Evolutionary conservation across 192 early-diverging fungal genomes (phyloP), one percentile per base, ranked within the genome.

Genomic region (Linnemannia elongata): DNA sequence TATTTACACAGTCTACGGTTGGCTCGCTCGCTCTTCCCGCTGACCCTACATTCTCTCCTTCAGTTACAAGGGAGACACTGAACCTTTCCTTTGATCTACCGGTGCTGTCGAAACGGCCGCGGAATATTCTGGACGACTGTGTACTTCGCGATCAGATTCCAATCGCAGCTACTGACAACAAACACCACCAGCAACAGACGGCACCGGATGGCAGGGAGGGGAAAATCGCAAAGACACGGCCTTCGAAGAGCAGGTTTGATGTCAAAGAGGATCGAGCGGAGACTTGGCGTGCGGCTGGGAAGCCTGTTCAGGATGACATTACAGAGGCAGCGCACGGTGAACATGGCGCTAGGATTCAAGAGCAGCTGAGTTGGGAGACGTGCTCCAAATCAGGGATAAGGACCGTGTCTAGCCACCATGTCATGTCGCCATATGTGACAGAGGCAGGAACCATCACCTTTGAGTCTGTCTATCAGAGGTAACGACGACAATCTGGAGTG

Each of bases 401-500:
- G 41, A 47, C 33, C 2, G 74, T 44, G 45, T 39, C 55, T 1
- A 69, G 38, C 4, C 39, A 66, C 20, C 74, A 42, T 3, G 47
- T 85, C 42, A 63, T 73, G 22, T 85, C 83, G 8, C 78, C 83
- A 22, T 85, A 77, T 52, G 47, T 85, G 7, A 80, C 78, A 1
- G 83, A 85, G 30, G 66, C 74, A 15, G 78, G 78, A 44, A 66
- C 36, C 24, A 36, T 2, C 1, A 15, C 54, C 2, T 85, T 85
- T 80, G 83, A 85, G 35, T 78, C 78, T 1, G 57, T 72, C 6
- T 85, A 85, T 54, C 66, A 80, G 27, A 85, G 35, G 83, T 85
- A 76, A 75, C 30, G n/a, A 38, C 35, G n/a, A n/a, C 27, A n/a
- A 4, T 38, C 18, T 38, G 70, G 49, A 41, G 7, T 24, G 1